Percentiles rank a stretch among this genome's conserved stretches.
phyloP scores from a whole-genome alignment of 179 eudicot species.

The Silene noctiflora region DNA sequence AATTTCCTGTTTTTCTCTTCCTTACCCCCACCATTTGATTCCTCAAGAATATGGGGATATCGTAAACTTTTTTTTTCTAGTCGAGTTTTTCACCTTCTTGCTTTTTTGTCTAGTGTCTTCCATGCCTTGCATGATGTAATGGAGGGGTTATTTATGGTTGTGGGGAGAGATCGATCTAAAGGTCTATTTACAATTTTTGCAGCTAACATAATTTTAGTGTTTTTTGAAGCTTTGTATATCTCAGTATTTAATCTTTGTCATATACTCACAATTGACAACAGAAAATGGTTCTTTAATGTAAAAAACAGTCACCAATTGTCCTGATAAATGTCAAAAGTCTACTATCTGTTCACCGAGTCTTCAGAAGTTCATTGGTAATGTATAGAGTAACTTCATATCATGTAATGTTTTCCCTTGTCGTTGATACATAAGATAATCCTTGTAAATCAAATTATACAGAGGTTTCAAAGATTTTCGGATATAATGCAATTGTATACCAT shows the following conservation, averaged over 20 bases:
- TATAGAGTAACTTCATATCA: background rate
- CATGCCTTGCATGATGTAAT: background rate
- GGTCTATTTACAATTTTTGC: background rate
- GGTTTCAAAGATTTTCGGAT: background rate
- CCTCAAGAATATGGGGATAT: background rate
- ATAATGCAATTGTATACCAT: background rate
- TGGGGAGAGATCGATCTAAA: too few relatives aligned
- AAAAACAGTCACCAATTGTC: background rate
- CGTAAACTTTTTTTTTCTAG: background rate
- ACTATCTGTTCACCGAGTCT: background rate
- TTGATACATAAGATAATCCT: background rate
- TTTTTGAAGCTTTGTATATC: background rate
- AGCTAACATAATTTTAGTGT: background rate
- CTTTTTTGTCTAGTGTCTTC: background rate
- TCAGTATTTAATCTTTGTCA: background rate
- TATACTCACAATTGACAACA: too few relatives aligned
- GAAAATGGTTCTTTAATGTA: background rate
- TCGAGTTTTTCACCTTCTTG: background rate
- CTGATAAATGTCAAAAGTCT: background rate
- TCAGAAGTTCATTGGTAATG: slow-evolving; percentile 2
- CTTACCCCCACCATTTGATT: background rate
- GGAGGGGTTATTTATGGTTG: background rate
- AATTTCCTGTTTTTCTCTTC: background rate
- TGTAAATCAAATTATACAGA: background rate
- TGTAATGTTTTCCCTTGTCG: background rate